A percentile compares a stretch with the other conserved stretches of the same genome.
Conservation (phyloP, 805 yeast species). For the Citeromyces nyonsensis region DNA sequence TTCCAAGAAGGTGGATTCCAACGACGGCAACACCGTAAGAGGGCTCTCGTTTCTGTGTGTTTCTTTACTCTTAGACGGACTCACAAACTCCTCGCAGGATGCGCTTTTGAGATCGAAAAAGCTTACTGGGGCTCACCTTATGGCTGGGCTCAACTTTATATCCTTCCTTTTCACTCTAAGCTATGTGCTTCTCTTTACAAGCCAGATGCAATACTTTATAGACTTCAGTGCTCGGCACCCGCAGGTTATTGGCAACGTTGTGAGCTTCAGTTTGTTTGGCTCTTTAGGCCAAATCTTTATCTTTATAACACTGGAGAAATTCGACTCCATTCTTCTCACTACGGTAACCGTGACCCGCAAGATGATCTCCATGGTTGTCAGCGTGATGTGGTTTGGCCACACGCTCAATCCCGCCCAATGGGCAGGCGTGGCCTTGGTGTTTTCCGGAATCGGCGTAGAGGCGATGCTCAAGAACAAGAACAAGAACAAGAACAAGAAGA, state of each 20-base stretch:
- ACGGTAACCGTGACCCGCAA: conserved; percentile 94
- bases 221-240: conserved; percentile 30
- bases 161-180: conserved; percentile 27
- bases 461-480: conserved; percentile 36
- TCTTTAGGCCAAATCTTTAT: conserved; percentile 92
- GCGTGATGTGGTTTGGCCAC: conserved; percentile 84
- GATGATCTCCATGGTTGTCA: conserved; percentile 86
- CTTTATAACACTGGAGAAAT: conserved; percentile 67
- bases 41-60: conserved; percentile 47
- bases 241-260: conserved; percentile 38
- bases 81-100: conserved; percentile 90
- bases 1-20: conserved; percentile 13
- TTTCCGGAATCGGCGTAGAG: conserved; percentile 76
- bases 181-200: conserved; percentile 28
- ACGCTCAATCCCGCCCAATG: conserved; percentile 48
- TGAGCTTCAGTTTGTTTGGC: conserved; percentile 63
- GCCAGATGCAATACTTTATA: conserved; percentile 33
- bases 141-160: conserved; percentile 48
- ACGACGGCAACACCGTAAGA: conserved; percentile 17
- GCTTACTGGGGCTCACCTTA: conserved; percentile 76
- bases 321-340: conserved; percentile 73
- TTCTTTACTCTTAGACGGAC: conserved; percentile 75
- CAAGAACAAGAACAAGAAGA: neutral
- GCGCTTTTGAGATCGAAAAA: conserved; percentile 37
- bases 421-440: conserved; percentile 67